phyloP scores from a whole-genome alignment of 208 protist genomes.

The Crithidia acanthocephali region DNA sequence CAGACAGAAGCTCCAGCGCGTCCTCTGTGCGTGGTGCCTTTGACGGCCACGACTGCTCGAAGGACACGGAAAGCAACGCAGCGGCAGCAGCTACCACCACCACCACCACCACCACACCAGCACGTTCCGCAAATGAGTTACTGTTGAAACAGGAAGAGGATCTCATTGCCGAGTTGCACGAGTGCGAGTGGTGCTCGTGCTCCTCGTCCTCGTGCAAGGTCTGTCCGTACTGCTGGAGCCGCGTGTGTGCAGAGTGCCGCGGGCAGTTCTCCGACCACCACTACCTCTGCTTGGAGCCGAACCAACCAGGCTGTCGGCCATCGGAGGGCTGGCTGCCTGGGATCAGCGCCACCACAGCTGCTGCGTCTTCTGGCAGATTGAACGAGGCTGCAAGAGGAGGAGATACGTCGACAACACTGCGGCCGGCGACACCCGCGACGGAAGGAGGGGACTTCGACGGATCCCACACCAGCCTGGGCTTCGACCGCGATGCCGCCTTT shows the following conservation, averaged over 20 bases:
- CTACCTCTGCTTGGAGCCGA: conserved; percentile 39
- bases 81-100: no score
- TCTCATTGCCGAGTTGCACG: conserved; percentile 27
- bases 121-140: not conserved
- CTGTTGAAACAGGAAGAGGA: conserved; percentile 17
- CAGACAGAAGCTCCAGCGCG: no score
- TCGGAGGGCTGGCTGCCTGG: conserved; percentile 10
- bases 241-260: conserved; percentile 43
- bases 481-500: conserved; percentile 9
- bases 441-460: not conserved
- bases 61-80: not conserved
- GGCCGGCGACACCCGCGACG: not conserved
- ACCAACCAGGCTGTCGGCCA: conserved; percentile 9
- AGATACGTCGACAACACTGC: no score
- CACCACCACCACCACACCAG: not conserved
- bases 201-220: conserved; percentile 32
- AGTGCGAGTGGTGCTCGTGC: conserved; percentile 58
- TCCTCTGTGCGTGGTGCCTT: no score
- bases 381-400: no score
- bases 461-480: not conserved
- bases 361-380: not conserved
- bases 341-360: not conserved
- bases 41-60: no score
- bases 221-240: conserved; percentile 49
- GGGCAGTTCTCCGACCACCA: conserved; percentile 52